These are phyloP conservation scores for Martensiomyces pterosporus DNA, from an alignment of 192 early-diverging fungal species.

Conservation along the genomic window DNA sequence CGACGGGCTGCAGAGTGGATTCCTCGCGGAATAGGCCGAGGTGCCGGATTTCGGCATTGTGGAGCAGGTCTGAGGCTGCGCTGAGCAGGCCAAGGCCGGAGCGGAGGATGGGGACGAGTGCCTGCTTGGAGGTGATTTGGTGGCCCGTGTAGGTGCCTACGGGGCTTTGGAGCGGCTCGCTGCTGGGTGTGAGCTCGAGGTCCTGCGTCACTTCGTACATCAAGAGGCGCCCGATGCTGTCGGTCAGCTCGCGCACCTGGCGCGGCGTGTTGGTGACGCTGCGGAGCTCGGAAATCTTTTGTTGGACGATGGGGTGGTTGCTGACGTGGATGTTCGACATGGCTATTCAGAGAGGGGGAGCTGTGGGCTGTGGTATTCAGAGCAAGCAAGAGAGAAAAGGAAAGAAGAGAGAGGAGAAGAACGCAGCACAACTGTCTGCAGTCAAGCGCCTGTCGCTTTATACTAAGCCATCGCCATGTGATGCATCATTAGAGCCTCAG, in stretches of 20 bases:
- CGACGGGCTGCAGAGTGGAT: conserved; percentile 77
- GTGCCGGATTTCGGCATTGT: conserved; percentile 69
- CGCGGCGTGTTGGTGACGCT: conserved; percentile 45
- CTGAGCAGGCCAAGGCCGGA: conserved; percentile 59
- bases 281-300: conserved; percentile 58
- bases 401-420: neutral
- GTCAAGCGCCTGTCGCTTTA: too few species aligned
- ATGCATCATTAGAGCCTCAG: too few species aligned
- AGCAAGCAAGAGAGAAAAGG: neutral
- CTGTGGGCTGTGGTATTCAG: too few species aligned
- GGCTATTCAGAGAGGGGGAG: too few species aligned
- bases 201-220: conserved; percentile 62
- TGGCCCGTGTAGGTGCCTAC: conserved; percentile 43
- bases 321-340: conserved; percentile 40
- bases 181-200: conserved; percentile 19
- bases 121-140: conserved; percentile 40
- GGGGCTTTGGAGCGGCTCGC: conserved; percentile 47
- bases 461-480: too few species aligned
- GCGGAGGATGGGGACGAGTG: conserved; percentile 62
- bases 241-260: conserved; percentile 51
- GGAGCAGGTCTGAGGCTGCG: conserved; percentile 58
- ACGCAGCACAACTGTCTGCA: too few species aligned
- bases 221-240: conserved; percentile 53
- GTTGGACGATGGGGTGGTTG: conserved; percentile 55
- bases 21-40: conserved; percentile 79